A percentile compares a stretch with the other conserved stretches of the same genome.
Conservation (phyloP, 1,284 basidiomycete genomes). For the Papiliotrema flavescens region DNA sequence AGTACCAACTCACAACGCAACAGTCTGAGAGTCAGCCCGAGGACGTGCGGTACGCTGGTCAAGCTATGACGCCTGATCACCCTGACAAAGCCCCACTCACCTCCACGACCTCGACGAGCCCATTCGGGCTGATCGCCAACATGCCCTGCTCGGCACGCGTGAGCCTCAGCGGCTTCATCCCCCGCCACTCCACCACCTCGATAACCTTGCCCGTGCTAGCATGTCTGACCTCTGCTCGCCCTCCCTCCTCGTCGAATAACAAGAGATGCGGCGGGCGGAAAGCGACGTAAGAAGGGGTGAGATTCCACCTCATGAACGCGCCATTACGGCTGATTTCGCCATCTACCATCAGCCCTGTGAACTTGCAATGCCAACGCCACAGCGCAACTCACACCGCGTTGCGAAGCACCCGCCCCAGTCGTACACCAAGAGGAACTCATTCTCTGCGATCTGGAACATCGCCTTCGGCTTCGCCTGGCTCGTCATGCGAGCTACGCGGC, state of each 20-base stretch:
- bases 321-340: constrained; percentile 30
- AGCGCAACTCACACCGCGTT: constrained; percentile 26
- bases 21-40: neutral
- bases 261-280: constrained; percentile 29
- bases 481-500: constrained; percentile 17
- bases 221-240: constrained; percentile 29
- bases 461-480: constrained; percentile 19
- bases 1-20: neutral
- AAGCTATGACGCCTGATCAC: neutral
- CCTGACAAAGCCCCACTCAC: constrained; percentile 18
- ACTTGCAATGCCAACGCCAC: neutral
- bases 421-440: constrained; percentile 37
- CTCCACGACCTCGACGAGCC: constrained; percentile 32
- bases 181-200: constrained; percentile 32
- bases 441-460: constrained; percentile 36
- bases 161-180: constrained; percentile 19
- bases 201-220: constrained; percentile 26
- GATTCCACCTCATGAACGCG: constrained; percentile 32
- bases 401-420: constrained; percentile 38
- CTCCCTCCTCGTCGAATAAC: constrained; percentile 28
- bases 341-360: constrained; percentile 12
- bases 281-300: constrained; percentile 25
- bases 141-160: constrained; percentile 18
- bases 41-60: too few relatives aligned
- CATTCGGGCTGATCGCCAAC: constrained; percentile 15